These are phyloP conservation scores for Metarhizium brunneum DNA, from an alignment of 2,329 filamentous ascomycete species.

Conservation along the genomic window DNA sequence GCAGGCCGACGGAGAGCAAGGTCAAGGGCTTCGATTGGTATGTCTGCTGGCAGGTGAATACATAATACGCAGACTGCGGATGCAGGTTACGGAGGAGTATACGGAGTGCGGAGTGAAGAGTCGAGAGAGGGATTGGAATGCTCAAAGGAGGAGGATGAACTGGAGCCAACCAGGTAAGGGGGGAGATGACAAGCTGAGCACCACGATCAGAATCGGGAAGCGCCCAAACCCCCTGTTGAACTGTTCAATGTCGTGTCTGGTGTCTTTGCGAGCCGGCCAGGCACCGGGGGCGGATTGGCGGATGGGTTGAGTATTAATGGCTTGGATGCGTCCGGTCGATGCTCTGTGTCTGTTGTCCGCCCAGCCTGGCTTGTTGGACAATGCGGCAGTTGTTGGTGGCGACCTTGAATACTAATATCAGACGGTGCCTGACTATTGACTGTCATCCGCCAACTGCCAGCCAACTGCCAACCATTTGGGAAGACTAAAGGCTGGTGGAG, in stretches of 20 bases:
- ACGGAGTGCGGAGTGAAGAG: background rate
- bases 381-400: too few relatives aligned
- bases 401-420: too few relatives aligned
- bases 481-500: too few relatives aligned
- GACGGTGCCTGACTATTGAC: background rate
- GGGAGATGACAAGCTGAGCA: background rate
- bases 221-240: too few relatives aligned
- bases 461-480: background rate
- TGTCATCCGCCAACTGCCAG: background rate
- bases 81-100: background rate
- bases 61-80: background rate
- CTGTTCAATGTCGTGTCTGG: background rate
- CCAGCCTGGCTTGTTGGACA: too few relatives aligned
- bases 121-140: background rate
- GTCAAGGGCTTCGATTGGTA: background rate
- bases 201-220: background rate
- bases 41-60: background rate
- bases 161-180: conserved; percentile 2
- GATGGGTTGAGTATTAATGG: too few relatives aligned
- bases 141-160: background rate
- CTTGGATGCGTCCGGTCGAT: too few relatives aligned
- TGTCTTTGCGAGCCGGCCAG: background rate
- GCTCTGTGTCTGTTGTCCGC: too few relatives aligned
- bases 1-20: background rate
- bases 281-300: too few relatives aligned